Evolutionary conservation across 177 flowering plant species (phyloP).

Genomic region (Tripterygium wilfordii): DNA sequence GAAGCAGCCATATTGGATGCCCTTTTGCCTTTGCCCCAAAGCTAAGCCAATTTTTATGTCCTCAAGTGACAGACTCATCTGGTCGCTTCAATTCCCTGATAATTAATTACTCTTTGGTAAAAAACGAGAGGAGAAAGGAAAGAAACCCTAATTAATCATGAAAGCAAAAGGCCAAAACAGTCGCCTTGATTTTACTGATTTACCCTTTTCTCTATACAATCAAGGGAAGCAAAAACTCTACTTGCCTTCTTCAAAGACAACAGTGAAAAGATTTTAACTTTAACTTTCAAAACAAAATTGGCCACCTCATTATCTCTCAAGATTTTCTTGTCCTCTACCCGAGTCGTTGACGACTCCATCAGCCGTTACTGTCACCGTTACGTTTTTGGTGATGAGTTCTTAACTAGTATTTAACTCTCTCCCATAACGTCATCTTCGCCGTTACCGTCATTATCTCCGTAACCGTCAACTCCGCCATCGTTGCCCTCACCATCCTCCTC

Average conservation of each 20-base stretch:
- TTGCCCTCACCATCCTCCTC: slow-evolving; percentile 18
- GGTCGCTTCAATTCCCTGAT: no score
- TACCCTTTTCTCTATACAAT: slow-evolving; percentile 14
- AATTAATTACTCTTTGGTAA: no score
- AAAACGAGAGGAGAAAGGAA: background rate
- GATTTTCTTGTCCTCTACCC: no score
- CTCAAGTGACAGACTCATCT: no score
- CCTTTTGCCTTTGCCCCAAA: slow-evolving; percentile 11
- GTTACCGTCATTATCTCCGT: slow-evolving; percentile 1
- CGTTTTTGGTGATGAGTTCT: background rate
- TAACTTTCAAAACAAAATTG: no score
- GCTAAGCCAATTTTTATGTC: no score
- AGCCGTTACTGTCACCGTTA: slow-evolving; percentile 3
- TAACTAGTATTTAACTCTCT: slow-evolving; percentile 22
- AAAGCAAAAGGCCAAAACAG: background rate
- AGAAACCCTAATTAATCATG: background rate
- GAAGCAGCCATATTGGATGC: slow-evolving; percentile 1
- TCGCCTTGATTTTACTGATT: slow-evolving; percentile 3
- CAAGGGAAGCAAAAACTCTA: background rate
- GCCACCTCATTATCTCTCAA: no score
- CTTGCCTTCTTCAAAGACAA: background rate
- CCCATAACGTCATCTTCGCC: slow-evolving; percentile 13
- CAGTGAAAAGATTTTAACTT: no score
- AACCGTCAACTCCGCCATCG: slow-evolving; percentile 11
- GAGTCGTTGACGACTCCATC: background rate